Conservation (phyloP, 1,139 yeast species). For the Zygosaccharomyces sapae region DNA sequence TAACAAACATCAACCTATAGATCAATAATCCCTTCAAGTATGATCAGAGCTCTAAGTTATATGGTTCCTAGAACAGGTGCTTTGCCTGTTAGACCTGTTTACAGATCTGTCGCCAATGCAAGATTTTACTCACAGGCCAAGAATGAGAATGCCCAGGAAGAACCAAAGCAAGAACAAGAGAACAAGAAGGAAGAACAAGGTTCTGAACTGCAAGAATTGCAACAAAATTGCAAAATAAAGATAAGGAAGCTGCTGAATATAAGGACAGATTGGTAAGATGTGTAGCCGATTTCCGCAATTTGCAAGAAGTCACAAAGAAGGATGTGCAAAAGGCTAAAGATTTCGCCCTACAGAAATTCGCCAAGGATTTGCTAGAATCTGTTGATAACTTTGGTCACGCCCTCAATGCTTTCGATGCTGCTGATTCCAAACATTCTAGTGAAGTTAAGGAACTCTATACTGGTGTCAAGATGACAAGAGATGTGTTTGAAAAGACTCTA, state of each 20-base stretch:
- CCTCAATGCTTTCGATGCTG: constrained; percentile 63
- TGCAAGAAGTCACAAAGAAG: constrained; percentile 85
- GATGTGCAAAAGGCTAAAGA: constrained; percentile 85
- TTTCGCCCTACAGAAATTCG: constrained; percentile 89
- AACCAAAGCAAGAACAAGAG: constrained; percentile 14
- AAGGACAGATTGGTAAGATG: constrained; percentile 81
- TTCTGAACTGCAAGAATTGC: constrained; percentile 41
- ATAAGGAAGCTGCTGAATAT: constrained; percentile 74
- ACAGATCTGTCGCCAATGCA: background rate
- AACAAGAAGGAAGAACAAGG: constrained; percentile 14
- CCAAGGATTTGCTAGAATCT: constrained; percentile 84
- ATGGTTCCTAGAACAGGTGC: constrained; percentile 4
- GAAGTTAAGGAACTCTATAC: constrained; percentile 77
- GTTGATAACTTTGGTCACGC: constrained; percentile 91
- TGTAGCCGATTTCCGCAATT: constrained; percentile 87
- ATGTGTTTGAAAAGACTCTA: constrained; percentile 80
- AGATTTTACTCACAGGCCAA: constrained; percentile 31
- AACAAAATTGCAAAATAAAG: constrained; percentile 58
- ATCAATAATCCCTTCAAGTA: background rate
- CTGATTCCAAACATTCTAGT: constrained; percentile 50
- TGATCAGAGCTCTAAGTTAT: constrained; percentile 1
- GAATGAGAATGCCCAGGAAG: constrained; percentile 16
- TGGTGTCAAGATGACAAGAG: constrained; percentile 89
- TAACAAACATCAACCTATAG: too few relatives aligned
- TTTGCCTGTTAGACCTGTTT: background rate